Evolutionary conservation across 306 rosid species (phyloP), one percentile per base, ranked within the genome.

Genomic region (Pueraria montana): DNA sequence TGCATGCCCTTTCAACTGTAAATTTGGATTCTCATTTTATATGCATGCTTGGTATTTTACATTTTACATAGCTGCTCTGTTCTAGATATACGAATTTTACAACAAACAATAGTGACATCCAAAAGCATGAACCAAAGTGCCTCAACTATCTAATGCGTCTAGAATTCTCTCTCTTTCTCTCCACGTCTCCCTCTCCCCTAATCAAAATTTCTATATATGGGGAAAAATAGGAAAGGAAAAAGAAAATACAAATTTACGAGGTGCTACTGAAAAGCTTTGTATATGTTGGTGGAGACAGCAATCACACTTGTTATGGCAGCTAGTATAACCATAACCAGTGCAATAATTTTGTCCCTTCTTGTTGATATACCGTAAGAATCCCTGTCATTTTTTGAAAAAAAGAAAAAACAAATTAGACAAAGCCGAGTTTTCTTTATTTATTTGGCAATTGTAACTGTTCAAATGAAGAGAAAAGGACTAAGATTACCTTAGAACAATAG

Each of bases 401-500:
- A 3, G 50, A 32, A 69, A 23, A 50, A 52, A 42, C 23, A 59
- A 24, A n/a, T 14, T 13, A 68, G 59, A 38, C 32, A 48, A 23
- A 64, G 8, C 40, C 18, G 52, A 10, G 6, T 30, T 36, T 23
- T n/a, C 3, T 18, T 67, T 17, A 18, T 38, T 38, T 32, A 36
- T 67, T 69, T 21, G 36, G 11, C n/a, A 42, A 42, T 20, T 42
- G 6, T 4, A 6, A 42, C 16, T 67, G 2, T 20, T 18, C 0
- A 42, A 20, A 10, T 4, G 12, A 68, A 66, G 72, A n/a, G 6
- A 66, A 8, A 66, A n/a, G 34, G 49, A 43, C 50, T 5, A 42
- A 14, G 64, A 76, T 80, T 87, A 95, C 98, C 99, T 92, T 40
- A 96, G 79, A 80, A 81, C 98, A 86, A 96, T 89, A 49, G 92